These are phyloP conservation scores for Pestalotiopsis fici DNA, from an alignment of 2,329 filamentous ascomycete genomes.

Conservation along the genomic window DNA sequence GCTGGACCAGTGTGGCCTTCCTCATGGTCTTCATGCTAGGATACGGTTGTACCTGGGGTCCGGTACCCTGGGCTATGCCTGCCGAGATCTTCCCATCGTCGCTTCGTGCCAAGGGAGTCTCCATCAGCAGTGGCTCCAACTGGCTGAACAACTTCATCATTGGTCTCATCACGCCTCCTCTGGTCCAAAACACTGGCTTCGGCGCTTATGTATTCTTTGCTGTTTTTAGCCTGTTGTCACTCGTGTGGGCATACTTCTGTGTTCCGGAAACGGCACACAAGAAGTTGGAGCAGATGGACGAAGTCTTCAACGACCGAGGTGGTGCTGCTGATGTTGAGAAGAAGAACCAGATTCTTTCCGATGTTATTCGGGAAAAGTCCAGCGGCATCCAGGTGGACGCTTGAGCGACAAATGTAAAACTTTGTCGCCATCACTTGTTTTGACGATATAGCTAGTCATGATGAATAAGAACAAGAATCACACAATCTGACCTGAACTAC, in stretches of 20 bases:
- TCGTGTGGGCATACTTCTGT: constrained; percentile 25
- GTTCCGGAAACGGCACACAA: constrained; percentile 58
- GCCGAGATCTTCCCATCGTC: constrained; percentile 64
- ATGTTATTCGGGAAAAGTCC: constrained; percentile 8
- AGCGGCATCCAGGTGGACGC: too few relatives aligned
- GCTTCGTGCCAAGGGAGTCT: constrained; percentile 65
- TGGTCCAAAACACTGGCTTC: constrained; percentile 50
- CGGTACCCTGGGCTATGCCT: constrained; percentile 47
- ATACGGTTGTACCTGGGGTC: constrained; percentile 61
- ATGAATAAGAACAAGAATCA: background rate
- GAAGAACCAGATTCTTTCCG: constrained; percentile 4
- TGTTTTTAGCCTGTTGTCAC: constrained; percentile 58
- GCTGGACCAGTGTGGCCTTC: constrained; percentile 38
- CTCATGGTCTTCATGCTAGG: constrained; percentile 59
- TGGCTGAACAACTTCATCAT: constrained; percentile 67
- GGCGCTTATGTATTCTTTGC: constrained; percentile 62
- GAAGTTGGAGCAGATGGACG: constrained; percentile 31
- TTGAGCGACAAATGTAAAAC: background rate
- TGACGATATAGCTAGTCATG: background rate
- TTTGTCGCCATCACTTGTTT: background rate
- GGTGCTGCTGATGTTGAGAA: background rate
- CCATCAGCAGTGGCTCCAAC: constrained; percentile 58
- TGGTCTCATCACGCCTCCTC: constrained; percentile 55
- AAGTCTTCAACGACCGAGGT: constrained; percentile 20
- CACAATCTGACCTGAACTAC: too few relatives aligned